Percentiles rank a stretch among this genome's conserved stretches.
phyloP scores from a whole-genome alignment of 192 early-diverging fungal species.

The Globomyces pollinis-pini region DNA sequence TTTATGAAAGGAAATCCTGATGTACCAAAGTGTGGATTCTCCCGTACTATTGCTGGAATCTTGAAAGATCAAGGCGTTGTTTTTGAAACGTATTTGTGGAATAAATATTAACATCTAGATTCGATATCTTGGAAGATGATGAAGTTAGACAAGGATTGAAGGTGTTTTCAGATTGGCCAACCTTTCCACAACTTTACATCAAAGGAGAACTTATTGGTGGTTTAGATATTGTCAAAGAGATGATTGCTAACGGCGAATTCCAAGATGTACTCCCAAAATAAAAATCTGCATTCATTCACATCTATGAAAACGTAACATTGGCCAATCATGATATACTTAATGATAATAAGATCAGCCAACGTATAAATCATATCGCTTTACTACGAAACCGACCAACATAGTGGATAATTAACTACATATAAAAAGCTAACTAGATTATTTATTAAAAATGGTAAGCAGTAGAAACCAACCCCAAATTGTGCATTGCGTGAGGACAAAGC shows the following conservation, averaged over 20 bases:
- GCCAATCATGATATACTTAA: too few species aligned
- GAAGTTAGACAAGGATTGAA: slow-evolving; percentile 51
- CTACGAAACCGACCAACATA: too few species aligned
- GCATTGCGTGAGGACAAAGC: too few species aligned
- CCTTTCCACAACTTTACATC: slow-evolving; percentile 67
- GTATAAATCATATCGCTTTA: too few species aligned
- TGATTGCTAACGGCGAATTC: slow-evolving; percentile 54
- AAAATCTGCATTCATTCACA: background rate
- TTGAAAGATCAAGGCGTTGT: slow-evolving; percentile 31
- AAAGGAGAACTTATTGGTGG: slow-evolving; percentile 90
- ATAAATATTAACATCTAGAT: slow-evolving; percentile 15
- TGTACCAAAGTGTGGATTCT: slow-evolving; percentile 87
- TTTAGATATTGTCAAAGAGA: slow-evolving; percentile 89
- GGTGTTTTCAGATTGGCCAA: slow-evolving; percentile 45
- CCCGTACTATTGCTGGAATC: slow-evolving; percentile 40
- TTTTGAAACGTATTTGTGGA: slow-evolving; percentile 24
- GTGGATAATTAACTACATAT: too few species aligned
- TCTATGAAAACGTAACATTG: too few species aligned
- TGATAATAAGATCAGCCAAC: too few species aligned
- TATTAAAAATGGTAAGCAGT: too few species aligned
- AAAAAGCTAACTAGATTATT: too few species aligned
- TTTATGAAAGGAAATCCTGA: slow-evolving; percentile 93
- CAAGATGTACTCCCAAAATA: slow-evolving; percentile 2
- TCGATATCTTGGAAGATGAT: slow-evolving; percentile 50
- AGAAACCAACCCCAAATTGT: too few species aligned